Conservation (phyloP, 345 rosid species). For the Jatropha curcas region DNA sequence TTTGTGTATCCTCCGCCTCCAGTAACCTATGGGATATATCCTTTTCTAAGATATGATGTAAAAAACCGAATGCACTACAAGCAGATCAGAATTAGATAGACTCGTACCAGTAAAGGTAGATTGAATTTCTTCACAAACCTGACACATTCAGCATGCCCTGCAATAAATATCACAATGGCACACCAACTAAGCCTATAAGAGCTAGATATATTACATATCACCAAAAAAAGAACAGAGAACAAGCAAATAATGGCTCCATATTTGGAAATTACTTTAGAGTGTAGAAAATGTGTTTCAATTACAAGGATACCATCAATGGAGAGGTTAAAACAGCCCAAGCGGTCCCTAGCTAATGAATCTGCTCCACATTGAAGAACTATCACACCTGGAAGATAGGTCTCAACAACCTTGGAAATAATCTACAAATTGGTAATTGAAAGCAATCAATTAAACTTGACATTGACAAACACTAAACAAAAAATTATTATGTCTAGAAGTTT, state of each 20-base stretch:
- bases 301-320: slow-evolving; percentile 91
- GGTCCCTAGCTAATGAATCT: slow-evolving; percentile 97
- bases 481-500: neutral
- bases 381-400: slow-evolving; percentile 84
- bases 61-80: neutral
- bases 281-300: slow-evolving; percentile 30
- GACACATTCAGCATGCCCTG: slow-evolving; percentile 98
- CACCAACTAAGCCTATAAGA: slow-evolving; percentile 1
- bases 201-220: slow-evolving; percentile 7
- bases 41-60: slow-evolving; percentile 3
- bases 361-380: slow-evolving; percentile 99
- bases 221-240: slow-evolving; percentile 5
- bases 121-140: slow-evolving; percentile 92
- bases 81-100: slow-evolving; percentile 17
- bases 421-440: slow-evolving; percentile 30
- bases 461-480: slow-evolving; percentile 12
- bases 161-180: neutral
- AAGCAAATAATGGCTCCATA: slow-evolving; percentile 9
- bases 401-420: slow-evolving; percentile 89
- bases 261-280: neutral
- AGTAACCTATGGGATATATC: slow-evolving; percentile 60
- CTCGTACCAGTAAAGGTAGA: slow-evolving; percentile 76
- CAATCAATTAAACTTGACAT: slow-evolving; percentile 9
- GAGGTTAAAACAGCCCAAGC: slow-evolving; percentile 96
- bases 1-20: slow-evolving; percentile 99